Base-by-base conservation (phyloP, 225 moss, liverwort and hornwort species). In the Ulota crispa region DNA sequence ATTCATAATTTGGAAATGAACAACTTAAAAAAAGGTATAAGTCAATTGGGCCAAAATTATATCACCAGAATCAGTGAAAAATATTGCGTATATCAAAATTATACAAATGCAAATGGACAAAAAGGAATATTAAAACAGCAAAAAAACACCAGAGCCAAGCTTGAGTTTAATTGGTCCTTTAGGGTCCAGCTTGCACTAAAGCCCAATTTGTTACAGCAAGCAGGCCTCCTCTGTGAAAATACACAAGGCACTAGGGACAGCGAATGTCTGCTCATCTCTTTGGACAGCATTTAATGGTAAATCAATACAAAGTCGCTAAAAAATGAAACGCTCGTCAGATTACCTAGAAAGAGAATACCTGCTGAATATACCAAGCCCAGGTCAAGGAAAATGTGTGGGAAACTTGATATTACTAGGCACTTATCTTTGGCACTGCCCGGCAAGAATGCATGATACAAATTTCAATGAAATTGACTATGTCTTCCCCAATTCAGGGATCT, bases 401-500 rank as follows among this genome's bases (percentile, higher is more conserved):
- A 69, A 61, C 0, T 50, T 50, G 53, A 28, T 2, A 64, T 20
- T 34, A 32, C 59, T 28, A 18, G 12, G 43, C 15, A 43, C 42
- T 32, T 19, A 60, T 59, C 45, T 16, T 73, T 14, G 23, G 30
- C 1, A 53, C 27, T 54, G 60, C 34, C 39, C 60, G 30, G 50
- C 61, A 83, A 18, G 41, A 83, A 83, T 77, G 77, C 52, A 77
- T 64, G 7, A 18, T 54, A 70, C 63, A 70, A 77, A 54, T 77
- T 39, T 34, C 62, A 63, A 77, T 18, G 30, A 19, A 39, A 41
- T 11, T 62, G 50, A 83, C 36, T 10, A 15, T 59, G 21, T 59
- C 62, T 66, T 66, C n/a, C 72, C n/a, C 55, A 75, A 67, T 43
- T 64, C 76, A 76, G 70, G 82, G 60, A 61, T 70, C 82, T 27